Conservation (phyloP, 225 moss, liverwort and hornwort genomes). For the Physcomitrium patens region DNA sequence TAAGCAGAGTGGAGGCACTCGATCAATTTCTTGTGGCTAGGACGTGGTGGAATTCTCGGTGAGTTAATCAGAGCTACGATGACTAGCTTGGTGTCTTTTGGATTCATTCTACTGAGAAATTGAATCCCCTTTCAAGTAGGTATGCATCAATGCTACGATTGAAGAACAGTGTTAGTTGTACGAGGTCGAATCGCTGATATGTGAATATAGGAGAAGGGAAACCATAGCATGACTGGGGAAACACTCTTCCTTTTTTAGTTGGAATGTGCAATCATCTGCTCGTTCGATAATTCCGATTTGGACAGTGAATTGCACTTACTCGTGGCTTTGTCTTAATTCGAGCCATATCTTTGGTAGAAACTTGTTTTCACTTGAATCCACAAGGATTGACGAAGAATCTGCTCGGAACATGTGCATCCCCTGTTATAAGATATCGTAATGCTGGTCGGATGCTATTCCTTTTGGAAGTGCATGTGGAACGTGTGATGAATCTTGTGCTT, state of each 20-base stretch:
- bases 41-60: conserved; percentile 35
- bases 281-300: conserved; percentile 17
- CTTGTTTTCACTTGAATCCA: conserved; percentile 21
- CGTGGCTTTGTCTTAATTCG: conserved; percentile 24
- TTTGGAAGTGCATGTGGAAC: conserved; percentile 15
- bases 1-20: conserved; percentile 23
- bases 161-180: conserved; percentile 18
- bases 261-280: conserved; percentile 14
- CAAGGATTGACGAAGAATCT: conserved; percentile 23
- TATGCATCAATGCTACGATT: conserved; percentile 18
- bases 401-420: not conserved
- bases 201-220: conserved; percentile 8
- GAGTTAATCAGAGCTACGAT: conserved; percentile 33
- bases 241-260: conserved; percentile 9
- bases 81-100: conserved; percentile 28
- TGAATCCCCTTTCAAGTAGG: conserved; percentile 26
- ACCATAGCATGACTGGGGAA: conserved; percentile 19
- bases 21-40: conserved; percentile 27
- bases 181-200: conserved; percentile 19
- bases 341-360: conserved; percentile 19
- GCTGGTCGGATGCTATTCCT: conserved; percentile 22
- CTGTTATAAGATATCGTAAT: conserved; percentile 34
- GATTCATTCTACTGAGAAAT: conserved; percentile 17
- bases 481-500: conserved; percentile 9
- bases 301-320: conserved; percentile 21